These are phyloP conservation scores for Apiotrichum montevideense DNA, from an alignment of 1,284 basidiomycete genomes.

Conservation along the genomic window DNA sequence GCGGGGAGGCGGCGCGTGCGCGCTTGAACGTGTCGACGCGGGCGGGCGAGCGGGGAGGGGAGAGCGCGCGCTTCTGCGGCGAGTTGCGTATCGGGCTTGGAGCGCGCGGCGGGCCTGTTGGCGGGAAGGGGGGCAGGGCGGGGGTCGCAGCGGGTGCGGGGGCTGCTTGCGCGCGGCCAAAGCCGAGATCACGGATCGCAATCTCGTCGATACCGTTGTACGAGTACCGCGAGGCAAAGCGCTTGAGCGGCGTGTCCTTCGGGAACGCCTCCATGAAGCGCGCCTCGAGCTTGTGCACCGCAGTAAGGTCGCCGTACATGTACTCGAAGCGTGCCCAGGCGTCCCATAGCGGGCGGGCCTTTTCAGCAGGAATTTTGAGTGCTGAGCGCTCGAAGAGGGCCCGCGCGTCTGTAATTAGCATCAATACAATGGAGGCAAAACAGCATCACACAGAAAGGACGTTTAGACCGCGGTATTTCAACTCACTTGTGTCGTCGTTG, in stretches of 20 bases:
- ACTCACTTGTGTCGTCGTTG: conserved; percentile 77
- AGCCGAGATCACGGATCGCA: conserved; percentile 78
- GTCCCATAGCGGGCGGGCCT: conserved; percentile 84
- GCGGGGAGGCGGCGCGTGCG: conserved; percentile 11
- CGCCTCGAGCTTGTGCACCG: conserved; percentile 79
- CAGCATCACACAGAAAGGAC: too few relatives aligned
- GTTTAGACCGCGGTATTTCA: too few relatives aligned
- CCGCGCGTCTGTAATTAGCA: conserved; percentile 63
- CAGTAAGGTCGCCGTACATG: conserved; percentile 86
- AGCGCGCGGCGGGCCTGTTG: neutral
- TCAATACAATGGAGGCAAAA: too few relatives aligned
- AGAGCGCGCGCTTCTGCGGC: conserved; percentile 12
- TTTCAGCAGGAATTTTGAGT: conserved; percentile 63
- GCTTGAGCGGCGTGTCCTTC: conserved; percentile 78
- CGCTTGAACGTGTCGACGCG: conserved; percentile 10
- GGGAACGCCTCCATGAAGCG: conserved; percentile 83
- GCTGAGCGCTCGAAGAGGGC: conserved; percentile 84
- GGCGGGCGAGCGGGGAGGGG: conserved; percentile 10
- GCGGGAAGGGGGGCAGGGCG: conserved; percentile 18
- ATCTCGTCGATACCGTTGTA: conserved; percentile 85
- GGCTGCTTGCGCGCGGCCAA: conserved; percentile 51
- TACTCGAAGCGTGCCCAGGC: conserved; percentile 94
- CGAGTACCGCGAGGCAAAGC: conserved; percentile 83
- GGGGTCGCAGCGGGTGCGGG: conserved; percentile 27
- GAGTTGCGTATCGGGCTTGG: neutral